A percentile compares a stretch with the other conserved stretches of the same genome.
Conservation (phyloP, 192 early-diverging fungal species). For the Funneliformis mosseae region DNA sequence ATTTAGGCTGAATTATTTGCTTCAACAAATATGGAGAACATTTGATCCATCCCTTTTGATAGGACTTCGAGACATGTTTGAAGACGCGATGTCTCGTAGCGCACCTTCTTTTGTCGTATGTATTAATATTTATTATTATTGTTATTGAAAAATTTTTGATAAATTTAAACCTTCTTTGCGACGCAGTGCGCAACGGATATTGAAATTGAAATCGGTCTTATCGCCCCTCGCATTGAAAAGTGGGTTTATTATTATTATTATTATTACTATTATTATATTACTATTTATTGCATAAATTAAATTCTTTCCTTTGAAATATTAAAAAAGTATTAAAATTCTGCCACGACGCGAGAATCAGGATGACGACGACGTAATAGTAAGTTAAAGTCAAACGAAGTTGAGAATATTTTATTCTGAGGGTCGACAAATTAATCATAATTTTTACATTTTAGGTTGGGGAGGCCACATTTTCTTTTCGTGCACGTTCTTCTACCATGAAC, state of each 20-base stretch:
- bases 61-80: conserved; percentile 20
- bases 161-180: not conserved
- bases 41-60: conserved; percentile 21
- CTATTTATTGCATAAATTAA: no score
- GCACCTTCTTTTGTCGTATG: conserved; percentile 28
- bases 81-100: conserved; percentile 26
- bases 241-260: not conserved
- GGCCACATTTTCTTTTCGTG: conserved; percentile 14
- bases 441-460: conserved; percentile 17
- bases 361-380: conserved; percentile 19
- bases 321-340: conserved; percentile 20
- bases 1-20: conserved; percentile 19
- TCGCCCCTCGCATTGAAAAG: conserved; percentile 29
- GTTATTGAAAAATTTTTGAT: not conserved
- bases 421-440: not conserved
- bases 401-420: not conserved
- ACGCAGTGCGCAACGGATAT: conserved; percentile 13
- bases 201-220: conserved; percentile 23
- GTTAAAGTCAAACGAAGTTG: not conserved
- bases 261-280: no score
- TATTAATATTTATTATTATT: not conserved
- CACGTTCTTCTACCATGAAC: not conserved
- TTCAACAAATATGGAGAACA: conserved; percentile 29
- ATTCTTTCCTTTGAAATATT: not conserved
- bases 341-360: conserved; percentile 1